A percentile compares a stretch with the other conserved stretches of the same genome.
Conservation (phyloP, 345 rosid genomes). For the thale cress (Arabidopsis thaliana) region TAIR10.1 NC_003074.8:6450501-6451000, state of each 20-base stretch:
- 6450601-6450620: conserved; percentile 1
- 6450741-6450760: conserved; percentile 12
- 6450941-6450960: conserved; percentile 94
- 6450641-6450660: neutral
- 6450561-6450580: conserved; percentile 4
- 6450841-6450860: conserved; percentile 15
- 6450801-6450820: conserved; percentile 20
- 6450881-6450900: conserved; percentile 72
- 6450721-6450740: conserved; percentile 13
- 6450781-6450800: conserved; percentile 3
- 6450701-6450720: neutral
- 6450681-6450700: conserved; percentile 8
- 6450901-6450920: conserved; percentile 80
- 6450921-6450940: conserved; percentile 74
- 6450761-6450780: conserved; percentile 19
- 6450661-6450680: conserved; percentile 15
- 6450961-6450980: conserved; percentile 44
- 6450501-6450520: neutral
- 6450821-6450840: conserved; percentile 24
- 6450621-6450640: conserved; percentile 4
- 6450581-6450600: conserved; percentile 4
- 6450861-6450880: conserved; percentile 78
- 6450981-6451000: conserved; percentile 34
- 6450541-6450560: conserved; percentile 4
- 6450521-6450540: conserved; percentile 6